Percentiles rank a stretch among this genome's conserved stretches.
Evolutionary conservation across 345 rosid species (phyloP).

Genomic region (Microthlaspi erraticum): DNA sequence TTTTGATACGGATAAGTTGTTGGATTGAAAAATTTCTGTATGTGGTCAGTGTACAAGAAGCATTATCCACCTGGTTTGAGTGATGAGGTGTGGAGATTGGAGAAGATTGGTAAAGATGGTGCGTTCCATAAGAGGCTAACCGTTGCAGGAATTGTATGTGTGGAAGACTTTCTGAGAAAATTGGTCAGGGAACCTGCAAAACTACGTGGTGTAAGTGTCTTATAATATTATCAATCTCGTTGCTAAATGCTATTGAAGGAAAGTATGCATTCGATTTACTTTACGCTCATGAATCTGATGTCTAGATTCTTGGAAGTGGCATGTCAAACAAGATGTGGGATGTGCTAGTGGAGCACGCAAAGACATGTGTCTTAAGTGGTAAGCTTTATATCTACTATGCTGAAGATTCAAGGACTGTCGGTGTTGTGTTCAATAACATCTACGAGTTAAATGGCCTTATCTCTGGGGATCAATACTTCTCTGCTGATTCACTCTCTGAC

Average conservation of each 20-base stretch:
- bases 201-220: slow-evolving; percentile 72
- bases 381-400: slow-evolving; percentile 75
- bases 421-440: slow-evolving; percentile 75
- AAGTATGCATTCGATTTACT: slow-evolving; percentile 6
- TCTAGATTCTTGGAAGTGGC: slow-evolving; percentile 88
- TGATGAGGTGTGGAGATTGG: slow-evolving; percentile 95
- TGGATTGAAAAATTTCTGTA: neutral
- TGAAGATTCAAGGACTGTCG: slow-evolving; percentile 72
- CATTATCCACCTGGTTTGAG: slow-evolving; percentile 84
- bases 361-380: slow-evolving; percentile 82
- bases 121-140: slow-evolving; percentile 88
- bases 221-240: slow-evolving; percentile 16
- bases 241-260: slow-evolving; percentile 35
- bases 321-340: slow-evolving; percentile 99
- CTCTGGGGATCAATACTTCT: slow-evolving; percentile 70
- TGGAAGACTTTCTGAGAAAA: slow-evolving; percentile 79
- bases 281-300: slow-evolving; percentile 21
- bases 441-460: slow-evolving; percentile 79
- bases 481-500: slow-evolving; percentile 83
- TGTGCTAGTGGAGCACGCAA: slow-evolving; percentile 84
- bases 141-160: slow-evolving; percentile 50
- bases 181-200: slow-evolving; percentile 64
- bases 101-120: slow-evolving; percentile 96
- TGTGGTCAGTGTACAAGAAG: slow-evolving; percentile 87
- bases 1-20: neutral